These are phyloP conservation scores for Canna indica DNA, from an alignment of 176 grass and related monocot species.

Conservation along the genomic window DNA sequence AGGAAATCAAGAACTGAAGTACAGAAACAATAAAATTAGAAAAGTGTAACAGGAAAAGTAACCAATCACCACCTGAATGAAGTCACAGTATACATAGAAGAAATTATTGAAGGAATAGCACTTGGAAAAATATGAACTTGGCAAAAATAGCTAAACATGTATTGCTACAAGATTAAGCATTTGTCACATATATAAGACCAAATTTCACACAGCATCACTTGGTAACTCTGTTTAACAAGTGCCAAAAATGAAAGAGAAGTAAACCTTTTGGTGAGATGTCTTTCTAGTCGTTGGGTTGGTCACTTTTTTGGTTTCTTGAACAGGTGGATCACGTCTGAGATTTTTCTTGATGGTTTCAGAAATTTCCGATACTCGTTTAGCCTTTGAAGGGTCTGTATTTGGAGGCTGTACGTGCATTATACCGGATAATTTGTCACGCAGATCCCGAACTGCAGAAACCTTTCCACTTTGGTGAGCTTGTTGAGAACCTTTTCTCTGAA, in stretches of 20 bases:
- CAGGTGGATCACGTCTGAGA: conserved; percentile 31
- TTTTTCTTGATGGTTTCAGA: conserved; percentile 49
- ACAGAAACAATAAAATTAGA: not conserved
- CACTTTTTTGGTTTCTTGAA: conserved; percentile 42
- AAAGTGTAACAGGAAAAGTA: not conserved
- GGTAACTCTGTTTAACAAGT: not conserved
- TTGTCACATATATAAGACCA: not conserved
- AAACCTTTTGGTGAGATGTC: conserved; percentile 56
- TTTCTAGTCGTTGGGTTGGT: conserved; percentile 52
- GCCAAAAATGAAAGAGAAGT: conserved; percentile 2
- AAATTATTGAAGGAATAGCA: no score
- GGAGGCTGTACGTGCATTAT: conserved; percentile 45
- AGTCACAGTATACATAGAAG: not conserved
- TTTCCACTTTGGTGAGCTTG: conserved; percentile 29
- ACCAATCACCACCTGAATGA: not conserved
- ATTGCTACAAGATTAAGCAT: not conserved
- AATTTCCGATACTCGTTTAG: conserved; percentile 43
- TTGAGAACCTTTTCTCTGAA: conserved; percentile 55
- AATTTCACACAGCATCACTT: not conserved
- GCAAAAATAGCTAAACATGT: not conserved
- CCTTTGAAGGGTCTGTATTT: conserved; percentile 35
- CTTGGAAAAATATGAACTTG: not conserved
- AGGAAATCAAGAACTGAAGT: not conserved
- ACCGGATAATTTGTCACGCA: conserved; percentile 85
- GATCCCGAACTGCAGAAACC: conserved; percentile 41